Conservation (phyloP, 768 basidiomycete species). For the Mycena kentingensis region DNA sequence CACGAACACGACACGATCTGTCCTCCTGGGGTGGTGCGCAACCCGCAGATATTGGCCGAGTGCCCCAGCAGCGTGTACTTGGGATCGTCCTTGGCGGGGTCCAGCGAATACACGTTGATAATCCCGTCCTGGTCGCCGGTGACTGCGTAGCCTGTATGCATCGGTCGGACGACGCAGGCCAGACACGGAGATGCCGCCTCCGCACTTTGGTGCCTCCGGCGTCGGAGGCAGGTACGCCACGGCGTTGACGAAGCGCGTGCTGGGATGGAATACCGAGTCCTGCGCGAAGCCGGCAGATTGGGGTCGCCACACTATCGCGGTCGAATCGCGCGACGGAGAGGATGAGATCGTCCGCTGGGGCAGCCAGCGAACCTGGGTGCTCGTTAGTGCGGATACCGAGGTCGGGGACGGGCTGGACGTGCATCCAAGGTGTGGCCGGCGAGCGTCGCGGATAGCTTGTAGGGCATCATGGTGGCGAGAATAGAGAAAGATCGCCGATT, state of each 20-base stretch:
- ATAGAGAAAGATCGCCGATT: conserved; percentile 5
- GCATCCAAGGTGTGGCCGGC: conserved; percentile 75
- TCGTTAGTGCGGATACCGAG: conserved; percentile 24
- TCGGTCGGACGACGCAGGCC: conserved; percentile 21
- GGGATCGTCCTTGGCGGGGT: conserved; percentile 65
- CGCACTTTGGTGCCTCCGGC: conserved; percentile 64
- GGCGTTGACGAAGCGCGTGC: conserved; percentile 78
- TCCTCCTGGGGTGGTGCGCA: conserved; percentile 70
- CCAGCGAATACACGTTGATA: conserved; percentile 78
- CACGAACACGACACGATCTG: conserved; percentile 92
- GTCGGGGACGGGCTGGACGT: conserved; percentile 33
- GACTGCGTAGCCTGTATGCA: conserved; percentile 71
- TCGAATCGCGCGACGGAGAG: conserved; percentile 92
- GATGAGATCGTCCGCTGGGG: conserved; percentile 75
- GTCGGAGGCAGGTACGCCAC: conserved; percentile 77
- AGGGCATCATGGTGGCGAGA: conserved; percentile 52
- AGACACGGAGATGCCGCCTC: background rate
- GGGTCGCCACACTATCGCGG: conserved; percentile 84
- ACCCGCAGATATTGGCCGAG: conserved; percentile 84
- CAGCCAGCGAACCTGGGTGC: conserved; percentile 76
- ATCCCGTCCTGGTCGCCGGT: conserved; percentile 89
- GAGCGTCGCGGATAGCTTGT: conserved; percentile 76
- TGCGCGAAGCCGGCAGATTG: conserved; percentile 54
- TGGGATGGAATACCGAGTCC: conserved; percentile 58
- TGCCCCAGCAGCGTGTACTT: conserved; percentile 86